phyloP scores from a whole-genome alignment of 352 stramenopile species.

The Globisporangium ultimum region DNA sequence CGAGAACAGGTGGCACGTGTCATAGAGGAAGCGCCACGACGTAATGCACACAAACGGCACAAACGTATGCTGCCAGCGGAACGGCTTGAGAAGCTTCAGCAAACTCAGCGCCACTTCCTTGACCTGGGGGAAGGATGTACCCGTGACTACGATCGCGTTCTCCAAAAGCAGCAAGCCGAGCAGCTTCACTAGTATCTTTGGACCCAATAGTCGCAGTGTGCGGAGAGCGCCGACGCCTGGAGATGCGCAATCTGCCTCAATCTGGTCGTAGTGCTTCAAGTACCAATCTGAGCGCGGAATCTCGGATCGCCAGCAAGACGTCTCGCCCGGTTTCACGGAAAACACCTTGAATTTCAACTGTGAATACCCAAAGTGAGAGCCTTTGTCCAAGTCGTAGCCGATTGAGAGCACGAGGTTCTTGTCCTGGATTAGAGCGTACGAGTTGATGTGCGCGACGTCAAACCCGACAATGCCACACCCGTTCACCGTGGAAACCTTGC shows the following conservation, averaged over 20 bases:
- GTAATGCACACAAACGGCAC: constrained; percentile 70
- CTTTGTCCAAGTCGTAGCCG: constrained; percentile 34
- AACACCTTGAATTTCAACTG: constrained; percentile 70
- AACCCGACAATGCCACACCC: constrained; percentile 59
- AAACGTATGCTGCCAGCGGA: constrained; percentile 78
- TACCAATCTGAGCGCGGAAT: constrained; percentile 78
- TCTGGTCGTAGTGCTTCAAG: constrained; percentile 51
- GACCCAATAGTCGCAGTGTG: constrained; percentile 57
- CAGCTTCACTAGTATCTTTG: constrained; percentile 71
- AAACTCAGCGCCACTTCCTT: constrained; percentile 73
- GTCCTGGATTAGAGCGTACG: constrained; percentile 72
- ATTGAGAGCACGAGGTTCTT: constrained; percentile 63
- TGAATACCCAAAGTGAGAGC: constrained; percentile 11
- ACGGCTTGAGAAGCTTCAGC: constrained; percentile 72
- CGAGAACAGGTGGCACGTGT: constrained; percentile 55
- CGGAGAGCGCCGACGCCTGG: constrained; percentile 41
- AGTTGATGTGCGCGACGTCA: constrained; percentile 75
- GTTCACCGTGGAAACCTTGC: constrained; percentile 20
- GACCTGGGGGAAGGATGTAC: constrained; percentile 66
- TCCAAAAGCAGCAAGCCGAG: constrained; percentile 69
- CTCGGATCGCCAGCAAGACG: constrained; percentile 51
- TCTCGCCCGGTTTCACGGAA: constrained; percentile 45
- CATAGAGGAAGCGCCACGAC: constrained; percentile 69
- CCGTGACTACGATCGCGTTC: constrained; percentile 69
- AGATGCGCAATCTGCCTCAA: constrained; percentile 40